Percentiles rank a stretch among this genome's conserved stretches.
These are phyloP conservation scores for Meyerozyma guilliermondii DNA, from an alignment of 1,139 yeast species.

Conservation along the genomic window DNA sequence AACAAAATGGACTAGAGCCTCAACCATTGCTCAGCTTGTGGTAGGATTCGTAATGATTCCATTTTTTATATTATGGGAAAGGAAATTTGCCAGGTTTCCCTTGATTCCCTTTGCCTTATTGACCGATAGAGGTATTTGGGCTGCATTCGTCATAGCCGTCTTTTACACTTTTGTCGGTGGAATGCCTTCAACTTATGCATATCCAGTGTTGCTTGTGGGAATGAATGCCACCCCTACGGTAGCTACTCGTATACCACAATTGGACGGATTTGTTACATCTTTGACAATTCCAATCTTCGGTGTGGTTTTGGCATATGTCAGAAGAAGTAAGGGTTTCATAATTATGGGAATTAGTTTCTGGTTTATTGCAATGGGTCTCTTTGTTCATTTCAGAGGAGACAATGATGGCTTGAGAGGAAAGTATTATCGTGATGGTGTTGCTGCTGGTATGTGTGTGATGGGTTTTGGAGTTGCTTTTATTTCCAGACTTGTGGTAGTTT, in stretches of 20 bases:
- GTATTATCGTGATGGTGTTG: constrained; percentile 24
- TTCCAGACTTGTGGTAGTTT: constrained; percentile 28
- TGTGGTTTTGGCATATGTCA: constrained; percentile 23
- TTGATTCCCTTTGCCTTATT: constrained; percentile 52
- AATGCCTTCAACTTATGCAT: constrained; percentile 28
- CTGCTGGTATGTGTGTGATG: constrained; percentile 27
- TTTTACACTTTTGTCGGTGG: constrained; percentile 26
- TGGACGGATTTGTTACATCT: constrained; percentile 31
- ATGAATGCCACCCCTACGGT: constrained; percentile 25
- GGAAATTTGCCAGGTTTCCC: constrained; percentile 47
- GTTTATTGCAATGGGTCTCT: constrained; percentile 32
- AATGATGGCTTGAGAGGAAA: constrained; percentile 24
- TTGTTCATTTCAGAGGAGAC: constrained; percentile 34
- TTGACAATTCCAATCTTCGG: constrained; percentile 31
- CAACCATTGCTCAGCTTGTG: constrained; percentile 58
- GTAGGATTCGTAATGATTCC: constrained; percentile 58
- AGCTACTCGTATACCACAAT: constrained; percentile 32
- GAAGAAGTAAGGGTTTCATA: constrained; percentile 27
- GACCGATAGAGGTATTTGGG: constrained; percentile 58
- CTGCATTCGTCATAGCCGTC: constrained; percentile 24
- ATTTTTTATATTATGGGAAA: constrained; percentile 51
- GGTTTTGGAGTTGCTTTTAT: constrained; percentile 39
- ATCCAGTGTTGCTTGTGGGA: constrained; percentile 31
- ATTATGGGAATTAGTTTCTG: constrained; percentile 29
- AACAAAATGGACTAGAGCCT: constrained; percentile 29